Percentiles rank a stretch among this genome's conserved stretches.
phyloP scores from a whole-genome alignment of 805 yeast species.

The Yamadazyma ubonensis region DNA sequence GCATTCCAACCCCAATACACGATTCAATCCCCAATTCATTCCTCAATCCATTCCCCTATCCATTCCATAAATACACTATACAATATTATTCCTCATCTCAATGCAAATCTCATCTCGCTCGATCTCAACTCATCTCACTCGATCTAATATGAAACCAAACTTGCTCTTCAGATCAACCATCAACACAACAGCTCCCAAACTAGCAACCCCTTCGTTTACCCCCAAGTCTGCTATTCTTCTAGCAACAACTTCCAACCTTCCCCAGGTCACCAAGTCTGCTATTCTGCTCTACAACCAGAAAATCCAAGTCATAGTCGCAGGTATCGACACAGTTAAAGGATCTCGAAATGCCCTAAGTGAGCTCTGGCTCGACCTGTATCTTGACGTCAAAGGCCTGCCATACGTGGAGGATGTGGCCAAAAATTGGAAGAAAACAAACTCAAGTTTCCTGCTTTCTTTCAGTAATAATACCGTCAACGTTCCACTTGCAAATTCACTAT shows the following conservation, averaged over 20 bases:
- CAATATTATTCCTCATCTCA: too few relatives aligned
- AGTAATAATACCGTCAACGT: constrained; percentile 18
- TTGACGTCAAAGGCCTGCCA: constrained; percentile 16
- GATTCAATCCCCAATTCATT: too few relatives aligned
- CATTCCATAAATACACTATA: too few relatives aligned
- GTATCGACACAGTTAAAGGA: constrained; percentile 37
- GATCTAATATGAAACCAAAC: neutral
- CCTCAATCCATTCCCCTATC: too few relatives aligned
- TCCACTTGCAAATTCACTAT: constrained; percentile 40
- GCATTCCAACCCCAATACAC: too few relatives aligned
- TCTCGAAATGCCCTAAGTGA: constrained; percentile 36
- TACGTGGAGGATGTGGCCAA: constrained; percentile 25
- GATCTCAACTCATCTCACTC: too few relatives aligned
- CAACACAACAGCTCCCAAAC: neutral
- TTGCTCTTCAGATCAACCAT: constrained; percentile 1
- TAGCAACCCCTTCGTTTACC: constrained; percentile 10
- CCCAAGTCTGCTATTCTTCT: constrained; percentile 34
- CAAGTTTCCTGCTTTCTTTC: constrained; percentile 20
- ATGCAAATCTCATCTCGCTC: too few relatives aligned
- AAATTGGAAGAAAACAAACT: constrained; percentile 37
- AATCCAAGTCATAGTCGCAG: constrained; percentile 41
- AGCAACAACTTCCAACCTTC: constrained; percentile 36
- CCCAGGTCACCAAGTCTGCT: constrained; percentile 29
- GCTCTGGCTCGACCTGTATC: constrained; percentile 35
- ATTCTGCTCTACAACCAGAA: constrained; percentile 24